Conservation (phyloP, 2,329 filamentous ascomycete species). For the Arthroderma sp. region DNA sequence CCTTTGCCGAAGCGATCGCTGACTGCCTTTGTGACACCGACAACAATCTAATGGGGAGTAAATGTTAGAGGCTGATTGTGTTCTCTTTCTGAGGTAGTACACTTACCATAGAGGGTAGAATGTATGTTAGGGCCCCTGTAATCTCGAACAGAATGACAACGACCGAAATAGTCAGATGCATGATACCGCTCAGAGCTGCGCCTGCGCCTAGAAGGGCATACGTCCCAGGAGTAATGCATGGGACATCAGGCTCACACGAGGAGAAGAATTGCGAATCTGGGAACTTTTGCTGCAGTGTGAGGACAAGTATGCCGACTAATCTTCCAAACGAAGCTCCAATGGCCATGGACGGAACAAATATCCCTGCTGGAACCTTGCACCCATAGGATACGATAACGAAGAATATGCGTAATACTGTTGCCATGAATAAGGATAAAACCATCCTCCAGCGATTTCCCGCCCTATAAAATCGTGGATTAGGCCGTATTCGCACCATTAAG, state of each 20-base stretch:
- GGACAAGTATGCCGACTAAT: slow-evolving; percentile 86
- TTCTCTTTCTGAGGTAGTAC: not conserved
- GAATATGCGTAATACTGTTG: slow-evolving; percentile 66
- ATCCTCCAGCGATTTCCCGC: slow-evolving; percentile 61
- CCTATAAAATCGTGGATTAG: slow-evolving; percentile 17
- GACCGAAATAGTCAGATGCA: slow-evolving; percentile 94
- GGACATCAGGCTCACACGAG: slow-evolving; percentile 76
- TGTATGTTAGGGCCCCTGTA: slow-evolving; percentile 93
- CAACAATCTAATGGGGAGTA: slow-evolving; percentile 53
- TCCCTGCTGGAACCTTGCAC: slow-evolving; percentile 93
- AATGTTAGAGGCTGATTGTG: not conserved
- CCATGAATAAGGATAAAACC: slow-evolving; percentile 61
- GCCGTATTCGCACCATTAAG: not conserved
- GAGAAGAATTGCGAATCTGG: slow-evolving; percentile 76
- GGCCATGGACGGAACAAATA: slow-evolving; percentile 97
- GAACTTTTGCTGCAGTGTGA: slow-evolving; percentile 72
- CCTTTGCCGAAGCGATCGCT: slow-evolving; percentile 86
- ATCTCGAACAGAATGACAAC: slow-evolving; percentile 99
- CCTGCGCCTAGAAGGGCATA: slow-evolving; percentile 92
- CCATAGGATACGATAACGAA: slow-evolving; percentile 94
- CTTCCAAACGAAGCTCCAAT: slow-evolving; percentile 89
- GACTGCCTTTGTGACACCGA: slow-evolving; percentile 89
- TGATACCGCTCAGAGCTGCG: slow-evolving; percentile 84
- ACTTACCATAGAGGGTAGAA: slow-evolving; percentile 77
- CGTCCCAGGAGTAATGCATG: slow-evolving; percentile 93